Evolutionary conservation across 2,329 filamentous ascomycete genomes (phyloP), one percentile per base, ranked within the genome.

Genomic region (Coleophoma cylindrospora): DNA sequence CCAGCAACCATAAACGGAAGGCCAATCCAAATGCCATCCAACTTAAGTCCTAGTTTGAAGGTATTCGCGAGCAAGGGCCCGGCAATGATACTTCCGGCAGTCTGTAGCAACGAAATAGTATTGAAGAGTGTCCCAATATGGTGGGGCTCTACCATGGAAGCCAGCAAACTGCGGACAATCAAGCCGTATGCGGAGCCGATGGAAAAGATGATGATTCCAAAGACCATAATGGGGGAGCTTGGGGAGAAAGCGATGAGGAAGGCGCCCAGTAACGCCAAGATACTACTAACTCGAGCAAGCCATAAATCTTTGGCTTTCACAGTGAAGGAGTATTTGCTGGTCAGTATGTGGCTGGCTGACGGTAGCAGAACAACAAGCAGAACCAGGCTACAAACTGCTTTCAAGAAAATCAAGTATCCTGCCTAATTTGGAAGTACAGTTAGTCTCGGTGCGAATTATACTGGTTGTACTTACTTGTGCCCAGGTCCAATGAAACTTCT

Each of bases 121-220:
- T 74, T 76, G 59, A 81, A 83, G 21, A 81, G 64, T 0, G 74
- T 73, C 19, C 76, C 79, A 12, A 80, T 68, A 4, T 79, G 74
- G 51, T 78, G 72, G 19, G 73, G 69, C 55, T 79, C 76, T 12
- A 83, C 74, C 11, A 81, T 59, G 10, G 71, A 69, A 41, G 75
- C 80, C n/a, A 81, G 61, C 7, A 82, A 62, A 3, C 73, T 75
- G 34, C 79, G 70, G 15, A 75, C 60, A 1, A 79, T 58, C 0
- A 72, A 57, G 0, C 58, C 47, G 43, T 74, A 69, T 6, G 77
- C 77, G 13, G 57, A 56, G 0, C 79, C 77, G 1, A 77, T 53
- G 4, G 71, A 71, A 12, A 71, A 68, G 13, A 76, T 14, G 32
- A n/a, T 15, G 22, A 37, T 54, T 50, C 55, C 49, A 3, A 54